Evolutionary conservation across 73 alveolate genomes (phyloP), one percentile per base, ranked within the genome.

Genomic region (Blepharisma japonicum): DNA sequence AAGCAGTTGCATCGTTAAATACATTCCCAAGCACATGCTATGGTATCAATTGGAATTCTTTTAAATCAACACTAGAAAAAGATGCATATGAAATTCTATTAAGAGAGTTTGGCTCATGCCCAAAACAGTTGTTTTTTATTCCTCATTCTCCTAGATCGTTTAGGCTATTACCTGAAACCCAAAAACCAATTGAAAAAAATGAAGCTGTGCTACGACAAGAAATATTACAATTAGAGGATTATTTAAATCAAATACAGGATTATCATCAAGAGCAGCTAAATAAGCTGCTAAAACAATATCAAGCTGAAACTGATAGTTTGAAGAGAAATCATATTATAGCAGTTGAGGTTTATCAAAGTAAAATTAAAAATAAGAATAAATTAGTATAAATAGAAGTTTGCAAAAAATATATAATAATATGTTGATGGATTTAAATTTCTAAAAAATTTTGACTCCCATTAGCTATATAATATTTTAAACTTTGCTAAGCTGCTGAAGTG

Each of bases 81-180:
- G 61, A 82, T 38, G 97, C 97, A 8, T 80, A 81, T 68, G 94
- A 92, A 79, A 90, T 90, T 14, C 90, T 94, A 80, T 89, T 94
- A 48, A 76, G 92, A 55, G 98, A 94, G 77, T 96, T 96, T 86
- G 99, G 99, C 49, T 87, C 94, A 82, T 86, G 91, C 4, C 98
- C 99, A 18, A 88, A 87, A 25, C 91, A 92, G 80, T 18, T 96
- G 45, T 96, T 96, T 76, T 68, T 79, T 55, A 86, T 79, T 27
- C 87, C 95, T n/a, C 99, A 96, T 81, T 98, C 98, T 8, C 74
- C 66, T 72, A 93, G 94, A 61, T 8, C 23, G 14, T 61, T 61
- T 25, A 14, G 74, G 23, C 14, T 14, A 39, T 20, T 8, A 2
- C 74, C 74, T 61, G 74, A 20, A 39, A 32, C 42, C 42, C 42